Evolutionary conservation across 1,284 basidiomycete species (phyloP), one percentile per base, ranked within the genome.

Genomic region (Fomitopsis palustris): DNA sequence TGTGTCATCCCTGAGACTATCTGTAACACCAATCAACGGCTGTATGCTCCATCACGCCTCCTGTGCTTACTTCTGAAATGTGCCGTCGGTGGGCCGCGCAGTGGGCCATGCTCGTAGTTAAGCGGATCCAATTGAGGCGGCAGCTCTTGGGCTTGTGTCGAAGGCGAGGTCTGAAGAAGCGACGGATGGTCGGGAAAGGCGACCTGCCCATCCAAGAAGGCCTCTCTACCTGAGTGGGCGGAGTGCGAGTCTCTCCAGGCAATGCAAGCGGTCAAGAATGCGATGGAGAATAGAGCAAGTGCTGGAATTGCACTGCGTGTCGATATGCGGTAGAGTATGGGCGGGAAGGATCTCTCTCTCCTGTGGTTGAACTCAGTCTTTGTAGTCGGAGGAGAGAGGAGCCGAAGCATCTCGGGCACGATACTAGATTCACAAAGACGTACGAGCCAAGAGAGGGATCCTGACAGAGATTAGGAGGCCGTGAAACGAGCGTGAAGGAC

Each of bases 1-100:
- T 2, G 76, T 75, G 56, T 85, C 81, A 25, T 78, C 73, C 21
- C 77, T 76, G 27, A 88, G 70, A 60, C 86, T 81, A 55, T 81
- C 81, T 79, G 54, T 14, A 25, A 23, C 25, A 7, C 25, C 19
- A 43, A 43, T 23, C 38, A 25, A 4, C 5, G 42, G 21, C 8
- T 4, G 19, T 2, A 12, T 14, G 25, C 6, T 12, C 10, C 21
- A 25, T 21, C 19, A 37, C 35, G 16, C 5, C 16, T 37, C 21
- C 2, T n/a, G 14, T 16, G 21, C 45, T 47, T 56, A 80, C 82
- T 81, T 77, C 79, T 70, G 65, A 84, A 83, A 45, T 71, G 74
- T 39, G 69, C 62, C 2, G 81, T 83, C 16, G 83, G 80, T 17
- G 73, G 69, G 4, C 82, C 82, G 2, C 33, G 73, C 71, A 19